A percentile compares a stretch with the other conserved stretches of the same genome.
Evolutionary conservation across 1,284 basidiomycete genomes (phyloP).

Genomic region (Psilocybe mexicana): DNA sequence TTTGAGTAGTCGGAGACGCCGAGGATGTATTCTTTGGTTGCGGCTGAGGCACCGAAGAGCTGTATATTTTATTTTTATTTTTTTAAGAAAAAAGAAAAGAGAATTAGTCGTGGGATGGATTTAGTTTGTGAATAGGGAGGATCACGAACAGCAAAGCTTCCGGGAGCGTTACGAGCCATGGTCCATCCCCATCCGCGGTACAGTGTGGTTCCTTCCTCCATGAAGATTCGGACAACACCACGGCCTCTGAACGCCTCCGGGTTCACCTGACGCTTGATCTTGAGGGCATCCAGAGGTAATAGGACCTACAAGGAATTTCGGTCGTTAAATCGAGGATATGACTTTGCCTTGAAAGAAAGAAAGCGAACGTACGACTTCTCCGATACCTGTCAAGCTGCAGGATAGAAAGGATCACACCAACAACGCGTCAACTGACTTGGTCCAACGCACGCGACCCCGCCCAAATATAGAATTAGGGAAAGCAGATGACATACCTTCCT

Average conservation of each 20-base stretch:
- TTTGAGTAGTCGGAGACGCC: constrained; percentile 87
- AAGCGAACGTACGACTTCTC: constrained; percentile 79
- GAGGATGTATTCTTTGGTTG: constrained; percentile 93
- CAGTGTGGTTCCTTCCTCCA: constrained; percentile 89
- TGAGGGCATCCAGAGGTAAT: constrained; percentile 93
- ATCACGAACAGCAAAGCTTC: constrained; percentile 82
- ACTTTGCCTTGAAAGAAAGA: not conserved
- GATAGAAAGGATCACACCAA: constrained; percentile 6
- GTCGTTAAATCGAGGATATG: no score
- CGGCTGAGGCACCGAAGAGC: constrained; percentile 96
- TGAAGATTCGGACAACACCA: constrained; percentile 86
- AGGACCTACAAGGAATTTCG: constrained; percentile 56
- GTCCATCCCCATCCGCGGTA: constrained; percentile 99
- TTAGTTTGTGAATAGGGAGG: not conserved
- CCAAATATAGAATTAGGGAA: not conserved
- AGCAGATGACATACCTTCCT: constrained; percentile 61
- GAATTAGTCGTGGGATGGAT: not conserved
- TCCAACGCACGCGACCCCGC: not conserved
- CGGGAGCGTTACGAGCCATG: constrained; percentile 95
- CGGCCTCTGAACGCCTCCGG: constrained; percentile 94
- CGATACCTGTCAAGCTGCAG: constrained; percentile 87
- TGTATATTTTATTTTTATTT: constrained; percentile 29
- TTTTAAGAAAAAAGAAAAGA: not conserved
- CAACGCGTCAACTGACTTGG: constrained; percentile 4
- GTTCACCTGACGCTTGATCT: constrained; percentile 98